Conservation (phyloP, 164 flowering plant genomes). For the Aristolochia fimbriata region DNA sequence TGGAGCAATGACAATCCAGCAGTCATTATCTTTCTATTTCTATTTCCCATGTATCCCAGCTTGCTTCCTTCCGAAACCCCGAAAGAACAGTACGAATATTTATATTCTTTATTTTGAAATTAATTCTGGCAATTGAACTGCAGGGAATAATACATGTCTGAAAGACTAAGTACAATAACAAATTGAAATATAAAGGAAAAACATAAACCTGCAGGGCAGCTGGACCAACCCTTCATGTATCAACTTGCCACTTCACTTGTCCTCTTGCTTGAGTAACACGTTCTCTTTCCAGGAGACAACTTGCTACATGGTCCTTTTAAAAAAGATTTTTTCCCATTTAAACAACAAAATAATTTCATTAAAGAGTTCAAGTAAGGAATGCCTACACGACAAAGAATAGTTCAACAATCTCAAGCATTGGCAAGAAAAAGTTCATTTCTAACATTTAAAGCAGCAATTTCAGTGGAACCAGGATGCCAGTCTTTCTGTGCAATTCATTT, state of each 20-base stretch:
- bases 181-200: constrained; percentile 1
- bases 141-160: too few species aligned
- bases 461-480: constrained; percentile 95
- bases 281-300: constrained; percentile 74
- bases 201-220: constrained; percentile 86
- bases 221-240: constrained; percentile 93
- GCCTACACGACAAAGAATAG: constrained; percentile 70
- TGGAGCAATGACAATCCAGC: too few species aligned
- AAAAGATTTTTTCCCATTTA: neutral
- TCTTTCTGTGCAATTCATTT: constrained; percentile 49
- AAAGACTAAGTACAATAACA: neutral
- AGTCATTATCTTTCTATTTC: too few species aligned
- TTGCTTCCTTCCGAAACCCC: too few species aligned
- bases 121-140: too few species aligned
- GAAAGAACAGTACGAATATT: too few species aligned
- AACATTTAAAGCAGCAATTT: constrained; percentile 56
- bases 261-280: constrained; percentile 66
- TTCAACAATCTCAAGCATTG: constrained; percentile 93
- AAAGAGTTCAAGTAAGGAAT: constrained; percentile 22
- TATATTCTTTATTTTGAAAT: too few species aligned
- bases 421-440: constrained; percentile 73
- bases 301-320: constrained; percentile 83
- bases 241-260: constrained; percentile 77
- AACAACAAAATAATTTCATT: too few species aligned
- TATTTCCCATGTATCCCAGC: too few species aligned